Base-by-base conservation (phyloP, 1,284 basidiomycete genomes). In the Chiua sp. region DNA sequence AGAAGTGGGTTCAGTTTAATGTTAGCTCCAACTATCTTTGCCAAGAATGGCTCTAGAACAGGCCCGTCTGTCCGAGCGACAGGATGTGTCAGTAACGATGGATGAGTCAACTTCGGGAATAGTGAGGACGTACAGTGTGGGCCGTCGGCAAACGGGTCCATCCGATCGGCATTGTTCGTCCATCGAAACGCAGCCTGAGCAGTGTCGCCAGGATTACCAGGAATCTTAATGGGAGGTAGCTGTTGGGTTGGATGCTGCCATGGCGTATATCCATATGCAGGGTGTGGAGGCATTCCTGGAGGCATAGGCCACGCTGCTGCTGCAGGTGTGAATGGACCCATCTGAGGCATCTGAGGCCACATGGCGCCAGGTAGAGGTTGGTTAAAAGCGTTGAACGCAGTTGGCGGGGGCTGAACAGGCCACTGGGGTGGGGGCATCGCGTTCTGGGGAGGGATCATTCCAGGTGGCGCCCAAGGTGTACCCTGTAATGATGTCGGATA, bases 1-100 rank as follows among this genome's bases (percentile, higher is more conserved):
- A 91, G 76, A 37, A 91, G 79, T 0, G 90, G 88, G 68, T 91
- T 90, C 22, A 92, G 63, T 54, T 75, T 71, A 6, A 87, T 66
- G 7, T 66, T 65, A 1, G 84, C 84, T 1, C 77, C 67, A 7
- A 90, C 79, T 28, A 83, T 75, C 51, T 77, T 78, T 23, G 81
- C 72, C 33, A 87, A 71, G 65, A 88, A 81, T 0, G 89, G 84
- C n/a, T 83, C 81, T 10, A 92, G 78, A 4, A 91, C 88, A 1
- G 89, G 88, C 1, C 88, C 89, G 66, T 92, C 90, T 92, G 51
- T 23, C n/a, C 20, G 18, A 51, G n/a, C 11, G 20, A 42, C 47
- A 33, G 15, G 5, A 15, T n/a, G 18, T n/a, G 8, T 75, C 23
- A 74, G 60, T 44, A 35, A 53, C 47, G 23, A 12, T 12, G 8